Evolutionary conservation across 768 basidiomycete species (phyloP).

Genomic region (Pleurotus giganteus): DNA sequence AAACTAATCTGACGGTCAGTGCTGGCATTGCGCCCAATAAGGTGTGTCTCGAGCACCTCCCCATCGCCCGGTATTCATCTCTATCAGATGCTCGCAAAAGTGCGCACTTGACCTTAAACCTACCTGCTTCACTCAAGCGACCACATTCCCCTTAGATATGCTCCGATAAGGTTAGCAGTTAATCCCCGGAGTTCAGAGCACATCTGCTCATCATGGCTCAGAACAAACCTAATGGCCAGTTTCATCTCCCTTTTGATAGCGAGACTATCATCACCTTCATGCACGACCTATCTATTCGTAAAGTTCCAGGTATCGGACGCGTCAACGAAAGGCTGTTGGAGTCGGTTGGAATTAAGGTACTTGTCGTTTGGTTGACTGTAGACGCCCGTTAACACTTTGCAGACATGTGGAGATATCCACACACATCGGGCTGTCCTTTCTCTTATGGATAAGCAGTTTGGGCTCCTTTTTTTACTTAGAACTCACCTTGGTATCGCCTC

Average conservation of each 20-base stretch:
- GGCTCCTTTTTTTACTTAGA: conserved; percentile 69
- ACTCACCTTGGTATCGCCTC: conserved; percentile 86
- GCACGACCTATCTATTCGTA: conserved; percentile 78
- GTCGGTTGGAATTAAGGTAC: conserved; percentile 81
- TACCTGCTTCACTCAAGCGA: background rate
- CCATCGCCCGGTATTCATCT: conserved; percentile 10
- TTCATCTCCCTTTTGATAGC: conserved; percentile 64
- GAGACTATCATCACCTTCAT: conserved; percentile 72
- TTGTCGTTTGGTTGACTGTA: conserved; percentile 2
- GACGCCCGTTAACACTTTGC: background rate
- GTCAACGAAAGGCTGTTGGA: conserved; percentile 88
- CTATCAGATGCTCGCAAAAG: conserved; percentile 86
- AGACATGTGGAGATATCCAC: conserved; percentile 93
- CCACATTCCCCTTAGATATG: conserved; percentile 60
- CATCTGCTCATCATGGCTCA: conserved; percentile 22
- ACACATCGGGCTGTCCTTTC: conserved; percentile 67
- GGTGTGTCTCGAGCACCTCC: conserved; percentile 41
- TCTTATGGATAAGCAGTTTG: conserved; percentile 88
- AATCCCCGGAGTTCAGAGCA: conserved; percentile 2
- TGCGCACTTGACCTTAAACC: conserved; percentile 25
- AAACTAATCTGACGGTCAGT: conserved; percentile 87
- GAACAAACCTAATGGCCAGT: conserved; percentile 97
- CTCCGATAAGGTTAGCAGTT: conserved; percentile 71
- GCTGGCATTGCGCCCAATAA: conserved; percentile 96
- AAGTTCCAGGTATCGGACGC: conserved; percentile 86